A percentile compares a stretch with the other conserved stretches of the same genome.
Evolutionary conservation across 1,284 basidiomycete genomes (phyloP).

Genomic region (Apiotrichum porosum): DNA sequence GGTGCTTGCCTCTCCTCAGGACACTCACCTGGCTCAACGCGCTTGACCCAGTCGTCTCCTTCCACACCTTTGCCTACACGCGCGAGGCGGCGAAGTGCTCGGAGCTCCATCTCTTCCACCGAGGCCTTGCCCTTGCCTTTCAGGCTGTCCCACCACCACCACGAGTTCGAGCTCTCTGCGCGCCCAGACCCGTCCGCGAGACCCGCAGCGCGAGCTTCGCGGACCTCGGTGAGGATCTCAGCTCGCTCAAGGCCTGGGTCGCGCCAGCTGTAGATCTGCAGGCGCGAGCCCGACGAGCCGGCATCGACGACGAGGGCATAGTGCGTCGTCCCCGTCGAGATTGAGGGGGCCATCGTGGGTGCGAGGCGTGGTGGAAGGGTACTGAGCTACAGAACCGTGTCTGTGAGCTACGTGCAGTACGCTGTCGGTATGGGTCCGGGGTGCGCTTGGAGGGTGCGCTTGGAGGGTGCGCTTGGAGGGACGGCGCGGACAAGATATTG

Average conservation of each 20-base stretch:
- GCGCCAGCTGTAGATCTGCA: constrained; percentile 96
- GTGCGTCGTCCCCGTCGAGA: constrained; percentile 58
- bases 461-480: no score
- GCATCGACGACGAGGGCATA: constrained; percentile 98
- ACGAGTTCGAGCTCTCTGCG: constrained; percentile 7
- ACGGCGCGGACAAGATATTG: no score
- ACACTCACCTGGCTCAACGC: constrained; percentile 86
- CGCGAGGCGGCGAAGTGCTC: constrained; percentile 57
- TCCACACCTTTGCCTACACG: constrained; percentile 88
- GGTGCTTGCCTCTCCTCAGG: no score
- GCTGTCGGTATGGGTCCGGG: background rate
- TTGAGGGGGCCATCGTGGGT: constrained; percentile 41
- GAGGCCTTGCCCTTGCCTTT: constrained; percentile 39
- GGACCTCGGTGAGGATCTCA: constrained; percentile 43
- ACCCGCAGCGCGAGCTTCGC: constrained; percentile 14
- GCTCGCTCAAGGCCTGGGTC: constrained; percentile 61
- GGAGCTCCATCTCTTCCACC: constrained; percentile 35
- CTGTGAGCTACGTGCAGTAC: background rate
- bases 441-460: no score
- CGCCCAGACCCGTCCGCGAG: constrained; percentile 4
- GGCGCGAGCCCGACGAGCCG: constrained; percentile 89
- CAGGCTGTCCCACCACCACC: constrained; percentile 38
- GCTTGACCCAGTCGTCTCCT: constrained; percentile 78
- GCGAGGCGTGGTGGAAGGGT: background rate
- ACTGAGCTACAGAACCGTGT: no score